A percentile compares a stretch with the other conserved stretches of the same genome.
Conservation (phyloP, 176 grass and related monocot species). For the Saccharum spontaneum region DNA sequence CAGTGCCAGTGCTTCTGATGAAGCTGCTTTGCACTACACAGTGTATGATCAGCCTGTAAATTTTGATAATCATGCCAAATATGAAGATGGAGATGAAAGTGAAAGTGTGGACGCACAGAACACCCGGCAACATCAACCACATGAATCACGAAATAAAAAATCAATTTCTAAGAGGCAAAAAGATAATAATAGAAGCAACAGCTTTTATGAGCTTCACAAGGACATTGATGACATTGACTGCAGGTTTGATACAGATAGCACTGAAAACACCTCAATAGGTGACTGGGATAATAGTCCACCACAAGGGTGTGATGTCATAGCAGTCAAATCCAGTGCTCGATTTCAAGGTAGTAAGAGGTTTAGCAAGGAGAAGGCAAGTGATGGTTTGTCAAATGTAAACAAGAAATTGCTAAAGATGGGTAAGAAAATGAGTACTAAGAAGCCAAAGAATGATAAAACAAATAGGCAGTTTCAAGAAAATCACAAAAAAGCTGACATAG, state of each 20-base stretch:
- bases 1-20: conserved; percentile 21
- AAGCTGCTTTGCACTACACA: conserved; percentile 22
- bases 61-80: conserved; percentile 18
- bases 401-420: conserved; percentile 40
- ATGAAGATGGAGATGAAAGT: conserved; percentile 36
- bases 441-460: conserved; percentile 37
- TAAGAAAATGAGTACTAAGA: conserved; percentile 41
- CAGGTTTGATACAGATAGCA: conserved; percentile 35
- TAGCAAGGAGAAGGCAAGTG: conserved; percentile 38
- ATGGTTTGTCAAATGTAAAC: conserved; percentile 30
- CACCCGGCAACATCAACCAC: conserved; percentile 28
- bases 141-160: conserved; percentile 34
- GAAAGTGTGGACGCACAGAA: conserved; percentile 10
- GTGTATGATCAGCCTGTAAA: conserved; percentile 29
- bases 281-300: conserved; percentile 34
- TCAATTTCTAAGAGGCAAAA: conserved; percentile 36
- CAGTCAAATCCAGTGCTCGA: conserved; percentile 51
- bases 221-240: conserved; percentile 28
- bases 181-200: conserved; percentile 34
- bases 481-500: not conserved
- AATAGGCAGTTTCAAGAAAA: conserved; percentile 36
- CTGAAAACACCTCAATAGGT: conserved; percentile 35
- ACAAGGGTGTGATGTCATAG: conserved; percentile 31
- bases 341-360: conserved; percentile 36
- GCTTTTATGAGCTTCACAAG: conserved; percentile 22